Evolutionary conservation across 140 eudicot genomes (phyloP), one percentile per base, ranked within the genome.

Genomic region (Oenanthe javanica): DNA sequence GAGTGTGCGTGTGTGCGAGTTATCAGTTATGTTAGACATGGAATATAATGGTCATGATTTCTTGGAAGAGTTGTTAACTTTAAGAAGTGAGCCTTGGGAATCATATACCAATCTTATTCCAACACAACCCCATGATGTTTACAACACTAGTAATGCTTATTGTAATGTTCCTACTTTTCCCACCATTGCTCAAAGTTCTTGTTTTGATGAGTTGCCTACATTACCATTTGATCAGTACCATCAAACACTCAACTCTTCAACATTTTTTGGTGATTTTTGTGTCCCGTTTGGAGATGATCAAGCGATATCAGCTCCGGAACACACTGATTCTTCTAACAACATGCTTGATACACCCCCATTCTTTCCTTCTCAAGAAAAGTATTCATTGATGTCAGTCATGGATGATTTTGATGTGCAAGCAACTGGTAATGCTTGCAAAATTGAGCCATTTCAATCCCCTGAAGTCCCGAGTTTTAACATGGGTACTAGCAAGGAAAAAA

Each of bases 51-150:
- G 80, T 43, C 84, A 85, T 84, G 91, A 86, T 49, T 86, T 87
- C 76, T 81, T 91, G 76, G 92, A 89, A 69, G 97, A 91, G 77
- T 77, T 91, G 71, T 74, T 84, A 73, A 82, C 86, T 81, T 72
- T 87, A 71, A 80, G 85, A 75, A 84, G 64, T 78, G 89, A 81
- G 19, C 40, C 87, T 72, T 86, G 87, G 89, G 89, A 81, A 54
- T 75, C 42, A 31, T 13, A 25, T 25, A n/a, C 81, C 51, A 81
- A 66, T 76, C 48, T 67, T 31, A 67, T 57, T 57, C 82, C 82
- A 47, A 73, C 69, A 57, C 87, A 81, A 61, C 48, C 69, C 31
- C 79, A 79, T 82, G 84, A 80, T 13, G 71, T 76, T 16, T 55
- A 72, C 67, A 77, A 51, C 4, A 11, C 16, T 51, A 79, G 78